These are phyloP conservation scores for Stenogyne calaminthoides DNA, from an alignment of 305 asterid genomes.

Conservation along the genomic window DNA sequence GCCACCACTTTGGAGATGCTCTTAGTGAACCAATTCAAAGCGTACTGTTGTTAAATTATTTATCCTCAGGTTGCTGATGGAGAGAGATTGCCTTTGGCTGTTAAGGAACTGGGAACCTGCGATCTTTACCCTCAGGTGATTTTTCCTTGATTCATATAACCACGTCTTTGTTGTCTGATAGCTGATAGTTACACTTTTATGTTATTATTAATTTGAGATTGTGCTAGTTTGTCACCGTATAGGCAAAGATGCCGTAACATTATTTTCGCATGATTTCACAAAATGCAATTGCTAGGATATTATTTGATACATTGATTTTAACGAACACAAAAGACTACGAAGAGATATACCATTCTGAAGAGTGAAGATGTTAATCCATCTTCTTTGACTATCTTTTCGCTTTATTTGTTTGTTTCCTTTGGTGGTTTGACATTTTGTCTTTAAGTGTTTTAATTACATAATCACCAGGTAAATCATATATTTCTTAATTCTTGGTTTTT, in stretches of 20 bases:
- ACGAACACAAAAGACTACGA: not conserved
- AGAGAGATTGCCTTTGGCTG: slow-evolving; percentile 94
- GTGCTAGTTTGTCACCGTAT: slow-evolving; percentile 8
- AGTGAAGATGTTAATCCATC: not conserved
- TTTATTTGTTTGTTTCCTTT: not conserved
- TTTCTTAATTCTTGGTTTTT: not conserved
- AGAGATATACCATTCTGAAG: not conserved
- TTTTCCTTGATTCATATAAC: slow-evolving; percentile 31
- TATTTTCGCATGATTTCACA: not conserved
- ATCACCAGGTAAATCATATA: not conserved
- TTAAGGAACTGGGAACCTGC: slow-evolving; percentile 96
- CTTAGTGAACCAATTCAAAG: slow-evolving; percentile 7
- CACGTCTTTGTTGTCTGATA: not conserved
- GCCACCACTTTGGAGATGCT: too few relatives aligned
- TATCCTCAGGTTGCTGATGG: slow-evolving; percentile 90
- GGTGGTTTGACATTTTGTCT: not conserved
- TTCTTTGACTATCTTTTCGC: not conserved
- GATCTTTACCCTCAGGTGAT: slow-evolving; percentile 95
- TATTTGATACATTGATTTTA: slow-evolving; percentile 6
- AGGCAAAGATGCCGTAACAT: not conserved
- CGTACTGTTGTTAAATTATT: slow-evolving; percentile 22
- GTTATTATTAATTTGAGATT: slow-evolving; percentile 1
- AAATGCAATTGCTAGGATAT: not conserved
- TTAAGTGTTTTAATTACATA: not conserved
- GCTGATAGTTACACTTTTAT: slow-evolving; percentile 16